These are phyloP conservation scores for Diaporthe longicolla DNA, from an alignment of 2,329 filamentous ascomycete species.

Conservation along the genomic window DNA sequence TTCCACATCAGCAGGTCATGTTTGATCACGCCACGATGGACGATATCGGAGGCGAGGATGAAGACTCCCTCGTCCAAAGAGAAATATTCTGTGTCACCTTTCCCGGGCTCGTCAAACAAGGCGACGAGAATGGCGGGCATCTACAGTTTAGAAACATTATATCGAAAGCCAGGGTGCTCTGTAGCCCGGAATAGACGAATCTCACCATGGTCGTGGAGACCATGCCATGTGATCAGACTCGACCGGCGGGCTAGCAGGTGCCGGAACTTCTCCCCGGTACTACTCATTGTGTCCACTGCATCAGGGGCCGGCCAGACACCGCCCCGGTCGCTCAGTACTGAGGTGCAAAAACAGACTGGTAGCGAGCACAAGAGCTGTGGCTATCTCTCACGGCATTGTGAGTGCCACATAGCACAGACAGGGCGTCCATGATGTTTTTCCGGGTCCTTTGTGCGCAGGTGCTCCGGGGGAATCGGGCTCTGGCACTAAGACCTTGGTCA, in stretches of 20 bases:
- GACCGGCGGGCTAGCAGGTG: constrained; percentile 11
- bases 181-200: constrained; percentile 60
- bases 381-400: not conserved
- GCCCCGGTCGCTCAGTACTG: constrained; percentile 4
- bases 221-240: constrained; percentile 28
- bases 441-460: not conserved
- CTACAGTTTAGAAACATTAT: constrained; percentile 74
- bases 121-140: constrained; percentile 75
- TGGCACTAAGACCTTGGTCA: constrained; percentile 18
- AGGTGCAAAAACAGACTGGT: not conserved
- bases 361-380: not conserved
- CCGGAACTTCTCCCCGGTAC: not conserved
- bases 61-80: constrained; percentile 65
- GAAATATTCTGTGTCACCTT: constrained; percentile 75
- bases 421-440: not conserved
- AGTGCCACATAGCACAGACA: constrained; percentile 26
- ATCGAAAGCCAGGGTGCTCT: constrained; percentile 76
- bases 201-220: constrained; percentile 17
- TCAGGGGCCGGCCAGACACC: constrained; percentile 10
- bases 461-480: constrained; percentile 9
- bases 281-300: constrained; percentile 4
- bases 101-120: constrained; percentile 74
- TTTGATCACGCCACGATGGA: constrained; percentile 76
- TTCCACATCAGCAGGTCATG: constrained; percentile 65
- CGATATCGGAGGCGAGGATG: constrained; percentile 74